Conservation (phyloP, 805 yeast species). For the Sugiyamaella boreocaroliniensis region DNA sequence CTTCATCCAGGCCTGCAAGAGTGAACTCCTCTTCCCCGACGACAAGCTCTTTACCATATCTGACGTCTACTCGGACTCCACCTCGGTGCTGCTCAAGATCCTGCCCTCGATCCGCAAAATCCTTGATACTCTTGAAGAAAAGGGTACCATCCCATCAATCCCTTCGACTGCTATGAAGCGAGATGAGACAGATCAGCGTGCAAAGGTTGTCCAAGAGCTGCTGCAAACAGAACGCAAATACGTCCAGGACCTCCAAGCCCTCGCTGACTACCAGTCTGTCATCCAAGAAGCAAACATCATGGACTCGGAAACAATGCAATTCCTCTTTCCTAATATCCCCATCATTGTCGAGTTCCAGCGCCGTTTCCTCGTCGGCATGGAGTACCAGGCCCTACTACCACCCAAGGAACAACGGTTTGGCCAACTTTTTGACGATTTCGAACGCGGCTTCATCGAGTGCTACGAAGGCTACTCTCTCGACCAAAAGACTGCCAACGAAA, state of each 20-base stretch:
- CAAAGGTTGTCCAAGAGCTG: slow-evolving; percentile 76
- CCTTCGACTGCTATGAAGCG: slow-evolving; percentile 3
- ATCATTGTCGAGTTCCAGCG: slow-evolving; percentile 89
- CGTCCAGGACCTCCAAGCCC: slow-evolving; percentile 80
- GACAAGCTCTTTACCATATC: slow-evolving; percentile 84
- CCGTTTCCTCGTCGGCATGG: slow-evolving; percentile 79
- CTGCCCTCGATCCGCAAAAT: slow-evolving; percentile 64
- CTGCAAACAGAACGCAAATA: slow-evolving; percentile 87
- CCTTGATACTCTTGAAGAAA: slow-evolving; percentile 38
- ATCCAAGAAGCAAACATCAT: slow-evolving; percentile 59
- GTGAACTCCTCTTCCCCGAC: slow-evolving; percentile 65
- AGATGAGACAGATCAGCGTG: slow-evolving; percentile 37
- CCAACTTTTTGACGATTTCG: slow-evolving; percentile 77
- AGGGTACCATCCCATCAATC: slow-evolving; percentile 10
- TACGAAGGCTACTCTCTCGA: slow-evolving; percentile 95
- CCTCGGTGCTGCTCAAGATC: slow-evolving; percentile 70
- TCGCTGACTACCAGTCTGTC: slow-evolving; percentile 62
- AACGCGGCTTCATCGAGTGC: slow-evolving; percentile 66
- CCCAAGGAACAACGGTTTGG: slow-evolving; percentile 79
- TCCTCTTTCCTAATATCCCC: slow-evolving; percentile 75
- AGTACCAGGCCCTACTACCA: slow-evolving; percentile 74
- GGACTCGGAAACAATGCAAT: slow-evolving; percentile 71
- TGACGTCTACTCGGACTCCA: slow-evolving; percentile 76
- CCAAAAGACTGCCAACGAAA: slow-evolving; percentile 78
- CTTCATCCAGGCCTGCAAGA: slow-evolving; percentile 79